These are phyloP conservation scores for Trypanosoma rangeli DNA, from an alignment of 208 protist species.

Conservation along the genomic window DNA sequence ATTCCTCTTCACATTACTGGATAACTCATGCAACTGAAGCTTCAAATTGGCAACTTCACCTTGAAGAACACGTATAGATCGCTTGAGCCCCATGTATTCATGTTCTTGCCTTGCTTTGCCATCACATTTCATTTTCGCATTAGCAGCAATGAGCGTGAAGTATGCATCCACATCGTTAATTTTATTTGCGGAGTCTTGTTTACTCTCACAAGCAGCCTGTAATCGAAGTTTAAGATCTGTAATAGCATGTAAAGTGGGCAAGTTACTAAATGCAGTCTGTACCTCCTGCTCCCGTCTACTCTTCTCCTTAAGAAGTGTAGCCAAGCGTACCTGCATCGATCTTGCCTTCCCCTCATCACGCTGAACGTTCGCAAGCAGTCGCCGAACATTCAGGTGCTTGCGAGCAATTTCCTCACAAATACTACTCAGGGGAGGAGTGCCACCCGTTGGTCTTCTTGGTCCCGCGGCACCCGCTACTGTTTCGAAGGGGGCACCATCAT, in stretches of 20 bases:
- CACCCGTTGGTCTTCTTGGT: not conserved
- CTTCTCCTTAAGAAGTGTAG: conserved; percentile 4
- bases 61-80: not conserved
- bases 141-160: not conserved
- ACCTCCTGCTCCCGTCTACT: conserved; percentile 5
- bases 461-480: not conserved
- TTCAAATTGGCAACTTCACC: conserved; percentile 1
- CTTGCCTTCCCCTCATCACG: conserved; percentile 7
- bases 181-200: conserved; percentile 1
- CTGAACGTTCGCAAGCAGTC: not conserved
- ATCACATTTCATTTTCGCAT: not conserved
- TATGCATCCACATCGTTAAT: conserved; percentile 11
- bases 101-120: not conserved
- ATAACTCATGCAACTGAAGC: not conserved
- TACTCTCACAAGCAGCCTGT: not conserved
- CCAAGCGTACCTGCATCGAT: not conserved
- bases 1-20: conserved; percentile 9
- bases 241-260: conserved; percentile 3
- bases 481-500: not conserved
- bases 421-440: not conserved
- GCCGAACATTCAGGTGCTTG: conserved; percentile 1
- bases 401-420: not conserved
- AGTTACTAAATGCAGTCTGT: not conserved
- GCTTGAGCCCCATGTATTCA: conserved; percentile 8
- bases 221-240: not conserved